Percentiles rank a stretch among this genome's conserved stretches.
Conservation (phyloP, 352 stramenopile genomes). For the Globisporangium megalacanthum region DNA sequence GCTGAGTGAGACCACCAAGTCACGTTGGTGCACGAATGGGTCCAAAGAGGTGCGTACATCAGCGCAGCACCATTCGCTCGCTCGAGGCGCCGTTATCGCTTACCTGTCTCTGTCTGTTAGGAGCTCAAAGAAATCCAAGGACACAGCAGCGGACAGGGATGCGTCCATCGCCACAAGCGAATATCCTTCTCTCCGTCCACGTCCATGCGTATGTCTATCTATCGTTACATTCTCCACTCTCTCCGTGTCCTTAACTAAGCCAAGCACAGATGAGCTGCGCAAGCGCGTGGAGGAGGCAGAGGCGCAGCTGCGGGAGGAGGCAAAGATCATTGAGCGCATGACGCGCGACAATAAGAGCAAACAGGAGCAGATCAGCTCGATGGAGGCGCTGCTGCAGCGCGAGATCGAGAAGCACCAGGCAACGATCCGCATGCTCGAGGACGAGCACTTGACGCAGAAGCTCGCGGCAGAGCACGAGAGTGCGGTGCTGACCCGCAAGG, state of each 20-base stretch:
- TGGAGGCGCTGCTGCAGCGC: conserved; percentile 54
- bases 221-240: neutral
- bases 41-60: conserved; percentile 28
- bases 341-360: conserved; percentile 70
- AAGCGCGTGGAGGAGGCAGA: conserved; percentile 69
- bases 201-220: neutral
- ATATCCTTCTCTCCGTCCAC: conserved; percentile 40
- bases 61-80: neutral
- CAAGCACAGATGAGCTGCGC: conserved; percentile 51
- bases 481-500: conserved; percentile 47
- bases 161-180: conserved; percentile 64
- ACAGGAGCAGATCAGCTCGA: conserved; percentile 63
- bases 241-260: conserved; percentile 23
- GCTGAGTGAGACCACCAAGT: too few relatives aligned
- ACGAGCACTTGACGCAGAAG: conserved; percentile 52
- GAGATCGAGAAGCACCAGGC: conserved; percentile 62
- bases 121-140: conserved; percentile 12
- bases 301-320: conserved; percentile 66
- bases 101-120: neutral
- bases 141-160: conserved; percentile 21
- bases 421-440: conserved; percentile 44
- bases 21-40: conserved; percentile 21
- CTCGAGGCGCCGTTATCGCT: neutral
- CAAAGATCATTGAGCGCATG: conserved; percentile 80
- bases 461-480: conserved; percentile 57